Conservation (phyloP, 1,139 yeast genomes). For the Lodderomyces pseudojiufengensis region DNA sequence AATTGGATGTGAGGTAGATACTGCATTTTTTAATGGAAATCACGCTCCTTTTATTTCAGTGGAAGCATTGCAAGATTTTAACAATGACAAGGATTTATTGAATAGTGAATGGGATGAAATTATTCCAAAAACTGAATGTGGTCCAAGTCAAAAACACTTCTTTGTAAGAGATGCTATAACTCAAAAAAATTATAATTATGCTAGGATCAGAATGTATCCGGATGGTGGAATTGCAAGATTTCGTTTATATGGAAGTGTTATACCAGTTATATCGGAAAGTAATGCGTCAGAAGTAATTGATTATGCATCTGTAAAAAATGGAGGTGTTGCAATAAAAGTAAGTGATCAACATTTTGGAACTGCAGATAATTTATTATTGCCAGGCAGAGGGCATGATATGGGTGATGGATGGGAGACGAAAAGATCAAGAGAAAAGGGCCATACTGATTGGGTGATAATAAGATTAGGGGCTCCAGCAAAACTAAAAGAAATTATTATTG, state of each 20-base stretch:
- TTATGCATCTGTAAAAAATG: slow-evolving; percentile 77
- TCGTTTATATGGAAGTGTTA: slow-evolving; percentile 78
- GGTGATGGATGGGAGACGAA: slow-evolving; percentile 99
- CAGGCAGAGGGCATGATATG: slow-evolving; percentile 95
- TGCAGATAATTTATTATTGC: slow-evolving; percentile 80
- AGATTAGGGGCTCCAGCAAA: slow-evolving; percentile 66
- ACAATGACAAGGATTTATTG: slow-evolving; percentile 23
- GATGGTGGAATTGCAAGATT: slow-evolving; percentile 97
- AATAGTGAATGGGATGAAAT: slow-evolving; percentile 57
- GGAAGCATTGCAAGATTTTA: slow-evolving; percentile 56
- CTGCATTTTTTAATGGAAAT: slow-evolving; percentile 90
- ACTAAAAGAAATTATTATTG: slow-evolving; percentile 62
- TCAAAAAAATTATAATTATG: slow-evolving; percentile 64
- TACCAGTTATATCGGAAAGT: slow-evolving; percentile 44
- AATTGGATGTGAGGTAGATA: slow-evolving; percentile 84
- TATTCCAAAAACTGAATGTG: slow-evolving; percentile 71
- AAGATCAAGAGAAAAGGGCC: slow-evolving; percentile 78
- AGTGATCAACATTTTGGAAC: slow-evolving; percentile 94
- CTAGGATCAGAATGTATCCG: slow-evolving; percentile 85
- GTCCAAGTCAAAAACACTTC: slow-evolving; percentile 83
- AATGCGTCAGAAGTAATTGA: slow-evolving; percentile 44
- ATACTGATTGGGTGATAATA: slow-evolving; percentile 86
- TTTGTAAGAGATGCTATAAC: slow-evolving; percentile 60
- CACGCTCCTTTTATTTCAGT: slow-evolving; percentile 90
- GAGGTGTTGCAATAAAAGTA: slow-evolving; percentile 79